Percentiles rank a stretch among this genome's conserved stretches.
phyloP scores from a whole-genome alignment of 179 eudicot species.

The Silene noctiflora region DNA sequence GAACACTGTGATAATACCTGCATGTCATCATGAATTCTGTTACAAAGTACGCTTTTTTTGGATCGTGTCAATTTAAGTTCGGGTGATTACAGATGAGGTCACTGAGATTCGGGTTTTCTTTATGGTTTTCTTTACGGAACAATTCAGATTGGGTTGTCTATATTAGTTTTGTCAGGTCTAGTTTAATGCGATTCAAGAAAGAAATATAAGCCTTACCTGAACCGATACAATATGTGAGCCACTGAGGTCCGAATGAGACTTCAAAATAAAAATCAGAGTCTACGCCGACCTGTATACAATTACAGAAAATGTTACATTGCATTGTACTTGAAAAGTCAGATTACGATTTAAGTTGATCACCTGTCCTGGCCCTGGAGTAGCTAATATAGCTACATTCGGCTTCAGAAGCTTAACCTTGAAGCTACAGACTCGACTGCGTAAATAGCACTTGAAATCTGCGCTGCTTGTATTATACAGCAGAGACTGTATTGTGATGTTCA shows the following conservation, averaged over 20 bases:
- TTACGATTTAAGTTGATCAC: conserved; percentile 23
- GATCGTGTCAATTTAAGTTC: no score
- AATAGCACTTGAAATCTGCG: conserved; percentile 52
- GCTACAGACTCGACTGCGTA: conserved; percentile 43
- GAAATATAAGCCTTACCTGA: conserved; percentile 39
- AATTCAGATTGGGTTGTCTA: no score
- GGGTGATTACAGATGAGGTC: no score
- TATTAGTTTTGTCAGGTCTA: background rate
- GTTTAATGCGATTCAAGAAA: background rate
- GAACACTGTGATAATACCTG: conserved; percentile 51
- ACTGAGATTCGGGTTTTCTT: no score
- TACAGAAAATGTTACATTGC: background rate
- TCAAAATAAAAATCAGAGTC: conserved; percentile 48
- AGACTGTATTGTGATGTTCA: conserved; percentile 52
- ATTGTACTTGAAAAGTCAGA: background rate
- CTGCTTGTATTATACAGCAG: conserved; percentile 50
- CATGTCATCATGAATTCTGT: conserved; percentile 8
- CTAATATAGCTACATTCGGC: conserved; percentile 54
- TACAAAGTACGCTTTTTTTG: no score
- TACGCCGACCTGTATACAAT: conserved; percentile 27
- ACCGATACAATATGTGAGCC: conserved; percentile 57
- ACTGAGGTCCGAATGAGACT: conserved; percentile 66
- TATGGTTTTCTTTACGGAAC: no score
- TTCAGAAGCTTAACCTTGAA: conserved; percentile 38
- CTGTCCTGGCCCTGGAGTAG: conserved; percentile 60